A percentile compares a stretch with the other conserved stretches of the same genome.
phyloP scores from a whole-genome alignment of 306 rosid genomes.

The Trifolium dubium region DNA sequence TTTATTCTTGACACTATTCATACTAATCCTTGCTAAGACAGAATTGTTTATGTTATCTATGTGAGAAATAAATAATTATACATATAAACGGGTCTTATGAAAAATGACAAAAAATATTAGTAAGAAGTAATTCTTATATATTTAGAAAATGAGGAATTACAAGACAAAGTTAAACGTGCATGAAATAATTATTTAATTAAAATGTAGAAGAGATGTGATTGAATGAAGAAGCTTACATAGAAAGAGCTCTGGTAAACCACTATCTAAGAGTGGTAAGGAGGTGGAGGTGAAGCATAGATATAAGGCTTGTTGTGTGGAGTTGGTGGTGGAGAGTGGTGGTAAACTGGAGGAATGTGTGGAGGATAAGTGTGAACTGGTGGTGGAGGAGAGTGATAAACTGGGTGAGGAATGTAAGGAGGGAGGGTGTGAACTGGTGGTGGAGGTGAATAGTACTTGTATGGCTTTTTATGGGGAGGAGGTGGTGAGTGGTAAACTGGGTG shows the following conservation, averaged over 20 bases:
- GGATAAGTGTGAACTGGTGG: conserved; percentile 9
- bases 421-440: conserved; percentile 9
- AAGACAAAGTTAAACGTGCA: background rate
- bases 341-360: conserved; percentile 26
- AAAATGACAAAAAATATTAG: background rate
- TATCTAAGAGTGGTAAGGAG: conserved; percentile 70
- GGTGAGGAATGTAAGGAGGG: conserved; percentile 23
- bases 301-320: conserved; percentile 32
- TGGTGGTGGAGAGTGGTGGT: conserved; percentile 52
- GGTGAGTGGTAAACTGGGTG: conserved; percentile 39
- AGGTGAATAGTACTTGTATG: conserved; percentile 3
- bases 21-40: too few relatives aligned
- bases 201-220: background rate
- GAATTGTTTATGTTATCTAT: too few relatives aligned
- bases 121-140: background rate
- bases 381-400: conserved; percentile 31
- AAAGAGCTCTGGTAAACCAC: conserved; percentile 3
- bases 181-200: background rate
- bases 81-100: background rate
- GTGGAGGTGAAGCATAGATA: conserved; percentile 77
- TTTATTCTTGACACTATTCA: background rate
- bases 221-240: conserved; percentile 45
- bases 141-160: background rate
- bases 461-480: background rate
- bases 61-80: too few relatives aligned